Conservation (phyloP, 352 stramenopile genomes). For the Phytophthora vignae region DNA sequence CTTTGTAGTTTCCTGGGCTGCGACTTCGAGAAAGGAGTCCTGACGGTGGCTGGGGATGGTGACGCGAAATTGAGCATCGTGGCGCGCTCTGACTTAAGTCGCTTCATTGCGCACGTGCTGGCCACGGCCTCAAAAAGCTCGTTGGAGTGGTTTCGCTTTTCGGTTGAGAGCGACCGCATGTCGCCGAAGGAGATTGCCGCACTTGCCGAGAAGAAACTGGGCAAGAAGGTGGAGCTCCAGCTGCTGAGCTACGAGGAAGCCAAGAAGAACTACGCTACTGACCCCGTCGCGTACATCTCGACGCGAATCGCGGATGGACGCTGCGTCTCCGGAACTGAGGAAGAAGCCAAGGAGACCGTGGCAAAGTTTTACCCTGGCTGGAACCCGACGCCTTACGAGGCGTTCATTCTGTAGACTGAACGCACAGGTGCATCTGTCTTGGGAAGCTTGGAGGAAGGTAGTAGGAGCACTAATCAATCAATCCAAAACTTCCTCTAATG, state of each 20-base stretch:
- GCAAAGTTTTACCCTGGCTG: constrained; percentile 37
- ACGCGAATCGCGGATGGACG: constrained; percentile 31
- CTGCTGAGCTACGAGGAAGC: constrained; percentile 30
- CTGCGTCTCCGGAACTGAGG: constrained; percentile 18
- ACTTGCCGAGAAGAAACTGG: constrained; percentile 36
- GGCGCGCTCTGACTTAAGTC: constrained; percentile 16
- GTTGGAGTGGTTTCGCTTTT: constrained; percentile 26
- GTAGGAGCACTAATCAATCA: too few species aligned
- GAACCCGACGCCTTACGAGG: constrained; percentile 36
- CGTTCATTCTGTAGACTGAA: constrained; percentile 19
- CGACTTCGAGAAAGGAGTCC: constrained; percentile 28
- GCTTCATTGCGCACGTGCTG: constrained; percentile 38
- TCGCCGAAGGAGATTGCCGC: constrained; percentile 30
- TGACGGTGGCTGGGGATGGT: constrained; percentile 32
- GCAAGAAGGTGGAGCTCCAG: constrained; percentile 38
- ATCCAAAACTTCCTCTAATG: too few species aligned
- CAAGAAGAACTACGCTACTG: constrained; percentile 36
- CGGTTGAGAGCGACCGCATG: constrained; percentile 32
- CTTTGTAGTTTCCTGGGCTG: constrained; percentile 20
- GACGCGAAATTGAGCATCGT: constrained; percentile 33
- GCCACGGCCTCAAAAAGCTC: constrained; percentile 16
- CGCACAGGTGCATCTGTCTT: neutral
- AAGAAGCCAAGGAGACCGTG: constrained; percentile 26
- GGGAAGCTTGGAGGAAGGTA: too few species aligned
- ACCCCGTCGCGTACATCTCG: constrained; percentile 28